Base-by-base conservation (phyloP, 805 yeast genomes). In the Blastobotrys attinorum region DNA sequence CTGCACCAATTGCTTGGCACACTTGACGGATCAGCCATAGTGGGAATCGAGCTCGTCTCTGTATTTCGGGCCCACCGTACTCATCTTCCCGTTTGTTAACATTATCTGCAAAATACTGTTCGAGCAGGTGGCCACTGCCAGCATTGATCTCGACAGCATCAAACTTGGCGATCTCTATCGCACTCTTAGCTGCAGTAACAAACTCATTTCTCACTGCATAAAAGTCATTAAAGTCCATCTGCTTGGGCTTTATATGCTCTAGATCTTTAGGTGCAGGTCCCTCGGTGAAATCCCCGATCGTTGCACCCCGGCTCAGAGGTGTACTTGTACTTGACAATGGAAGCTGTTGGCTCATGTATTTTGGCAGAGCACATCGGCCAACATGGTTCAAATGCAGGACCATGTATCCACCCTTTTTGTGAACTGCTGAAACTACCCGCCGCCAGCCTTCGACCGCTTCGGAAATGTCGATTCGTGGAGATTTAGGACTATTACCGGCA, bases 121-220 rank as follows among this genome's bases (percentile, higher is more conserved):
- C 67, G 38, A 72, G 49, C 34, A 77, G 58, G 49, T 73, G 76
- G 1, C 83, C 84, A 55, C 77, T 76, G 13, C 86, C 85, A 22
- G 66, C 69, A 58, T 79, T 83, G 46, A 79, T 64, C 54, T 78
- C 84, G 36, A 81, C 72, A 51, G 79, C 78, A 58, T 81, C 86
- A 42, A 73, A 71, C 0, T 77, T 75, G n/a, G 77, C 69, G 3
- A 63, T 66, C 33, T n/a, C 13, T 25, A 70, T 61, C 2, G 83
- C 76, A 48, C 69, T 65, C 45, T 64, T 61, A 1, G 83, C 80
- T 15, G 82, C 79, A 1, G 50, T 49, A 10, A 65, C 75, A 57
- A 69, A 81, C n/a, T 62, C 61, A 22, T 66, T 53, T 13, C 72
- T 64, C 25, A 70, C 44, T 1, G 58, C 56, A 27, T 69, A 52